Evolutionary conservation across 345 rosid genomes (phyloP).

Genomic region (Hypericum perforatum): DNA sequence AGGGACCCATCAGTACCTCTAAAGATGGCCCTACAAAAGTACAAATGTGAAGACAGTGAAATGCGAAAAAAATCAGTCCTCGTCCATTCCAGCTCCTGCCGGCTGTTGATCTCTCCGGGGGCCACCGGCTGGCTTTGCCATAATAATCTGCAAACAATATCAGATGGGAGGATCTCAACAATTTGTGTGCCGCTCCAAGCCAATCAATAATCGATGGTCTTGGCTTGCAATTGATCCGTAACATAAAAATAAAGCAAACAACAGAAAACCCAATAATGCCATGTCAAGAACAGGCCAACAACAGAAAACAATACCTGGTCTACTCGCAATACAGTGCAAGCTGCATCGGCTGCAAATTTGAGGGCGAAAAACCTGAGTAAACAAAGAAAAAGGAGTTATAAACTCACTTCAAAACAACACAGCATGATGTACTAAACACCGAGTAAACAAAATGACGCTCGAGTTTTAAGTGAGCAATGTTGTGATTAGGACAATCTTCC

Average conservation of each 20-base stretch:
- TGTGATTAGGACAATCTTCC: too few species aligned
- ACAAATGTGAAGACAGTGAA: too few species aligned
- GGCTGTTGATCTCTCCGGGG: constrained; percentile 65
- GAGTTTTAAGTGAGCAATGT: too few species aligned
- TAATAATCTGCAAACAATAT: constrained; percentile 56
- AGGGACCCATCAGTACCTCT: too few species aligned
- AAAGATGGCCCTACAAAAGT: too few species aligned
- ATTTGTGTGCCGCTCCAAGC: background rate
- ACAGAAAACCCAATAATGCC: background rate
- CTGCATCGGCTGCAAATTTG: constrained; percentile 93
- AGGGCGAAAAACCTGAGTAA: constrained; percentile 69
- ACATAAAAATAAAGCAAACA: too few species aligned
- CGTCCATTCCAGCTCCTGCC: constrained; percentile 46
- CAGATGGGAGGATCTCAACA: constrained; percentile 1
- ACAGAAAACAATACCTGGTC: constrained; percentile 55
- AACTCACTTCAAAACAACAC: too few species aligned
- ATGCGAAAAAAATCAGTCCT: constrained; percentile 31
- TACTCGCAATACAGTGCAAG: constrained; percentile 89
- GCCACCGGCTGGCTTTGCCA: constrained; percentile 95
- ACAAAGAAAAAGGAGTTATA: background rate
- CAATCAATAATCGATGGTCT: background rate
- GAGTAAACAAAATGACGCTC: too few species aligned
- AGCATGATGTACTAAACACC: too few species aligned
- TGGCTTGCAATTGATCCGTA: too few species aligned
- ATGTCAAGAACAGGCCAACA: background rate